phyloP scores from a whole-genome alignment of 768 basidiomycete genomes.

The Multifurca ochricompacta region DNA sequence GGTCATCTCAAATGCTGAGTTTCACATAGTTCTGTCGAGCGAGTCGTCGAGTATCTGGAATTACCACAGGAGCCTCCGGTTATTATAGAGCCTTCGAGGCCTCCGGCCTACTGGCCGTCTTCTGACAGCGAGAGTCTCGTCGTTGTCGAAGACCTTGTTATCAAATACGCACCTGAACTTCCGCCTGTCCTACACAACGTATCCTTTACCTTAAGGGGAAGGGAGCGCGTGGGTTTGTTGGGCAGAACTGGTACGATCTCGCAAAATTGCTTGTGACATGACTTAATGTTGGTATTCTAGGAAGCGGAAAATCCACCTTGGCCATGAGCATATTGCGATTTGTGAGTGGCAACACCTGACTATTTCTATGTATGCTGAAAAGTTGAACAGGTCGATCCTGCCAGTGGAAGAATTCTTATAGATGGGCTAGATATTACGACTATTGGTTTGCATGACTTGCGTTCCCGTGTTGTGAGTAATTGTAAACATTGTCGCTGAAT shows the following conservation, averaged over 20 bases:
- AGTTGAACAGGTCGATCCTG: conserved; percentile 55
- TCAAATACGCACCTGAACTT: conserved; percentile 81
- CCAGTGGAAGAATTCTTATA: conserved; percentile 64
- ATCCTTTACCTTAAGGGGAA: conserved; percentile 62
- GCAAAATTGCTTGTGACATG: neutral
- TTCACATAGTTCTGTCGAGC: conserved; percentile 67
- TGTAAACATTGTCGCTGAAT: neutral
- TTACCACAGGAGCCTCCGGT: conserved; percentile 83
- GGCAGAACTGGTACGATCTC: conserved; percentile 56
- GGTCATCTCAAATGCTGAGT: conserved; percentile 10
- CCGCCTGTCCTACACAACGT: conserved; percentile 71
- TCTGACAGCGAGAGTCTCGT: conserved; percentile 53
- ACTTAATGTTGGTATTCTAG: conserved; percentile 26
- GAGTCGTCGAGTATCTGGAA: conserved; percentile 84
- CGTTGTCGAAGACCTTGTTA: conserved; percentile 61
- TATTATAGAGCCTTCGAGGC: conserved; percentile 61
- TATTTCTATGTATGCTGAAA: neutral
- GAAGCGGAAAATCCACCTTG: conserved; percentile 76
- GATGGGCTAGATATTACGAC: conserved; percentile 84
- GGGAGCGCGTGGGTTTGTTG: conserved; percentile 71
- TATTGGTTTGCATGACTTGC: conserved; percentile 77
- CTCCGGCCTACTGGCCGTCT: conserved; percentile 92
- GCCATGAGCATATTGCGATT: conserved; percentile 84
- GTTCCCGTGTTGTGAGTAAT: conserved; percentile 57
- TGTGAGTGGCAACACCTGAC: conserved; percentile 32